A percentile compares a stretch with the other conserved stretches of the same genome.
Conservation (phyloP, 257 asterid genomes). For the Coffea canephora region DNA sequence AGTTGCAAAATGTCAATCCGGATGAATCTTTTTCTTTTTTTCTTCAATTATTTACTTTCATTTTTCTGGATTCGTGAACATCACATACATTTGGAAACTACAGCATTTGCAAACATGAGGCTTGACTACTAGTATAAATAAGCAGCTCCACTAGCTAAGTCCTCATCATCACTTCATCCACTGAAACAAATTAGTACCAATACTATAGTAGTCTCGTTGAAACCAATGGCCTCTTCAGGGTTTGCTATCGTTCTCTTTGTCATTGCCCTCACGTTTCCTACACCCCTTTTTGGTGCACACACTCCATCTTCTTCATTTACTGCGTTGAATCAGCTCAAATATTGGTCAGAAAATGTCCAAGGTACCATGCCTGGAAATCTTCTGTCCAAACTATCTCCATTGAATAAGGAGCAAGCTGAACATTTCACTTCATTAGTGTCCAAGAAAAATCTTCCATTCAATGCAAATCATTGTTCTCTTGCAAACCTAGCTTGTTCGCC, state of each 20-base stretch:
- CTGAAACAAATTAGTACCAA: no score
- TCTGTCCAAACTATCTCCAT: constrained; percentile 2
- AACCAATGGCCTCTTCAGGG: not conserved
- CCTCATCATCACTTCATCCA: not conserved
- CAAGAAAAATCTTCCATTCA: not conserved
- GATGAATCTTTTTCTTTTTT: no score
- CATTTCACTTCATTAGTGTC: no score
- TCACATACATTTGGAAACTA: no score
- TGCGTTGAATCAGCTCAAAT: constrained; percentile 10
- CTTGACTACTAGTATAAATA: not conserved
- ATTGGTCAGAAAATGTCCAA: constrained; percentile 19
- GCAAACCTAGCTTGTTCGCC: constrained; percentile 11
- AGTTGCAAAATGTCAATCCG: no score
- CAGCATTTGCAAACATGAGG: not conserved
- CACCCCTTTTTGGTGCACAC: not conserved
- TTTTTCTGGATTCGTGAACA: no score
- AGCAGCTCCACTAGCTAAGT: not conserved
- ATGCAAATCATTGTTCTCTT: constrained; percentile 4
- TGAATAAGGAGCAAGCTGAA: no score
- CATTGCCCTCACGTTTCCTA: not conserved
- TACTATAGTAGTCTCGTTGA: no score
- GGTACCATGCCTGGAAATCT: constrained; percentile 18
- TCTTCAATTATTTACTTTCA: no score
- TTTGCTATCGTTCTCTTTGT: no score
- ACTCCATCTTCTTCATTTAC: not conserved